phyloP scores from a whole-genome alignment of 768 basidiomycete species.

The Russula brevipes region DNA sequence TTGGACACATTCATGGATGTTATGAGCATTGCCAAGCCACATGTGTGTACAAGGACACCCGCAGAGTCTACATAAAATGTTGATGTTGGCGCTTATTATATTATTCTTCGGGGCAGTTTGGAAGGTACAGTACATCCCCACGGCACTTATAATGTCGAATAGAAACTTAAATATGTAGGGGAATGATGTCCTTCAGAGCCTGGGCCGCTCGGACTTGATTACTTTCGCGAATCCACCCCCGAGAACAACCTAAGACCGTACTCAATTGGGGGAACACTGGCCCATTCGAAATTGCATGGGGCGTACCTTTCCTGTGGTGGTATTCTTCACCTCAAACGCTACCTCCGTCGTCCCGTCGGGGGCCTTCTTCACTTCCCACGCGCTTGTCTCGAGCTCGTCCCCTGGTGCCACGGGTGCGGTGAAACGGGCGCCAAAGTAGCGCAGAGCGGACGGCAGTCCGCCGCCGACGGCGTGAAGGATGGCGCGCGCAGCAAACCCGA shows the following conservation, averaged over 20 bases:
- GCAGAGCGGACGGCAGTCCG: constrained; percentile 56
- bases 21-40: neutral
- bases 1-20: no score
- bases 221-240: constrained; percentile 19
- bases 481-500: constrained; percentile 76
- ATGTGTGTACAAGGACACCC: neutral
- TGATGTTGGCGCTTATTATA: no score
- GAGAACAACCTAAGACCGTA: constrained; percentile 7
- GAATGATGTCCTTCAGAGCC: neutral
- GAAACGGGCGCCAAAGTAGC: constrained; percentile 68
- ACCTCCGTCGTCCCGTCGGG: constrained; percentile 36
- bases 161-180: neutral
- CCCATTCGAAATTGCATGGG: neutral
- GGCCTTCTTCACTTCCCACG: constrained; percentile 67
- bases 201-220: constrained; percentile 5
- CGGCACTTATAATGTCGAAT: neutral
- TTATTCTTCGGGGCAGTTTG: neutral
- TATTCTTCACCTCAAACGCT: constrained; percentile 37
- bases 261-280: neutral
- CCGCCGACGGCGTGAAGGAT: constrained; percentile 59
- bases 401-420: constrained; percentile 82
- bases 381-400: constrained; percentile 68
- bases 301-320: constrained; percentile 37
- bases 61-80: no score
- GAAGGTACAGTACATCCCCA: no score